Conservation (phyloP, 1,284 basidiomycete species). For the Ustilago tritici region DNA sequence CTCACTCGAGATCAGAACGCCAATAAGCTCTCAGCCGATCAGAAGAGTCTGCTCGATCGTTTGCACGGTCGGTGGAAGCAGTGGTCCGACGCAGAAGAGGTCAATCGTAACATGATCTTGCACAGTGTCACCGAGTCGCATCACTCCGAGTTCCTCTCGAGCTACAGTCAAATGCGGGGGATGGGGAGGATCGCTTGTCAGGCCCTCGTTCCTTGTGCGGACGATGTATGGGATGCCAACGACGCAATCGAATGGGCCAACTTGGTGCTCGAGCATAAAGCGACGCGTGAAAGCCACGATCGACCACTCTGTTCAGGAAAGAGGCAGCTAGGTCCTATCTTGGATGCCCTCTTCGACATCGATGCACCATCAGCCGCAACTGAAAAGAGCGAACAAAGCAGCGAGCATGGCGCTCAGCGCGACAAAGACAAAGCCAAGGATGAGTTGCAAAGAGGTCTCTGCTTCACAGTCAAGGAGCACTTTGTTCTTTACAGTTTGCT, state of each 20-base stretch:
- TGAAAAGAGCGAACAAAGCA: neutral
- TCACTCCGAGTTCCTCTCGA: slow-evolving; percentile 38
- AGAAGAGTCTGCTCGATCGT: slow-evolving; percentile 31
- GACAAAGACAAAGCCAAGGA: slow-evolving; percentile 3
- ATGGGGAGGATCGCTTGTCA: slow-evolving; percentile 38
- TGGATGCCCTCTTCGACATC: slow-evolving; percentile 31
- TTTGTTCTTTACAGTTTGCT: slow-evolving; percentile 39
- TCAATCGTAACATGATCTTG: slow-evolving; percentile 45
- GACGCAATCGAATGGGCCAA: slow-evolving; percentile 47
- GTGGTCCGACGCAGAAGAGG: slow-evolving; percentile 52
- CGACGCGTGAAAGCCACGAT: slow-evolving; percentile 24
- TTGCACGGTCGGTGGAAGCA: slow-evolving; percentile 46
- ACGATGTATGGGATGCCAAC: slow-evolving; percentile 48
- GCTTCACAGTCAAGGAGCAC: slow-evolving; percentile 45
- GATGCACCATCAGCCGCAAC: slow-evolving; percentile 18
- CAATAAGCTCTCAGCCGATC: slow-evolving; percentile 35
- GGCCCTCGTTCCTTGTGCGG: slow-evolving; percentile 42
- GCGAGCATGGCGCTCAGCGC: neutral
- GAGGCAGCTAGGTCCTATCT: slow-evolving; percentile 37
- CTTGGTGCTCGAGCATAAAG: slow-evolving; percentile 41
- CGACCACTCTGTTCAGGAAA: slow-evolving; percentile 28
- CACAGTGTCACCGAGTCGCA: slow-evolving; percentile 50
- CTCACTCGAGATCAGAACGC: slow-evolving; percentile 30
- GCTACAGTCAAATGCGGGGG: slow-evolving; percentile 33
- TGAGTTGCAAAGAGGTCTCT: slow-evolving; percentile 24